Evolutionary conservation across 106 monocot genomes (phyloP), one percentile per base, ranked within the genome.

Genomic region (Apostasia shenzhenica): DNA sequence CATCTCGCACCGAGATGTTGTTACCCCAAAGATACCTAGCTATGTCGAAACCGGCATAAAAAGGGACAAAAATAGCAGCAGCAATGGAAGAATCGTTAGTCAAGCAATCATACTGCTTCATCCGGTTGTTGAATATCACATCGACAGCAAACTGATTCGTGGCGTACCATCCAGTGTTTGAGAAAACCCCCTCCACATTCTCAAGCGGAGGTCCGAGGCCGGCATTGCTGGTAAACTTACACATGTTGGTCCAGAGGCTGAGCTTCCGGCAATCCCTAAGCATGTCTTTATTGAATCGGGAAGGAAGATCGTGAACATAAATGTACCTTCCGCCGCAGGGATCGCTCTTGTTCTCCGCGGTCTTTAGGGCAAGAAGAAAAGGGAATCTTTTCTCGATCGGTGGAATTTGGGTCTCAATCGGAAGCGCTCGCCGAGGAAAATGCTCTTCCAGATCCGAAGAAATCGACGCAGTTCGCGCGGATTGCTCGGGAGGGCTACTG

Each of bases 41-140:
- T 48, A 95, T 76, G 70, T 95, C 95, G 62, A 95, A 84, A 8
- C 95, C 95, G 3, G 86, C 82, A 73, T 95, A 95, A 73, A 83
- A 95, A 6, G 95, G 95, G 12, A 95, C 86, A 66, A 88, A 95
- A 10, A 95, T 67, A 1, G 95, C 95, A 13, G 91, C 79, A 5
- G 95, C 88, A 56, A 80, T 63, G 37, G 95, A 88, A 14, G 88
- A 91, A 76, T 95, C 91, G 0, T 81, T 86, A 3, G 95, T 95
- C 44, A 95, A 72, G 74, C 95, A 95, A 54, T 82, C 73, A 46
- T 95, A 95, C 77, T 95, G 95, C 76, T 88, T 95, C 88, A 95
- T 86, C 48, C 95, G 72, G 42, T 83, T 88, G 59, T 80, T 85
- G 66, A 95, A 95, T 54, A 95, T 88, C 37, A 86, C 81, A 67